Evolutionary conservation across 2,329 filamentous ascomycete genomes (phyloP).

Genomic region (Aspergillus neoniger): DNA sequence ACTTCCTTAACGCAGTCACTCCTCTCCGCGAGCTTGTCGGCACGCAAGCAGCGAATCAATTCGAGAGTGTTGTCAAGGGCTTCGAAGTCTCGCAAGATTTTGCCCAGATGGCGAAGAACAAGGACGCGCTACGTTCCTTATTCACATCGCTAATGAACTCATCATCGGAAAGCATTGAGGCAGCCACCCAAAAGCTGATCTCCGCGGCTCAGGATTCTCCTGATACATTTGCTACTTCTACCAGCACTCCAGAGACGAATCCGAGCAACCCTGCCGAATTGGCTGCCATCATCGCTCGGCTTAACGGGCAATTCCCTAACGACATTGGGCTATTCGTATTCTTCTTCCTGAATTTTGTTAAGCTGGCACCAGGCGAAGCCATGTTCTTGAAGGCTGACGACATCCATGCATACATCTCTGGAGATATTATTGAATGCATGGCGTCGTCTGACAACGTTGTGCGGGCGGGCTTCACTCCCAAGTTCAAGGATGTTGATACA

Average conservation of each 20-base stretch:
- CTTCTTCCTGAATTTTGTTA: conserved; percentile 97
- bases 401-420: conserved; percentile 80
- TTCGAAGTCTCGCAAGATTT: conserved; percentile 54
- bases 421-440: conserved; percentile 98
- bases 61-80: conserved; percentile 59
- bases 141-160: conserved; percentile 84
- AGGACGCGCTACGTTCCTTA: conserved; percentile 70
- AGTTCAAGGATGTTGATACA: conserved; percentile 94
- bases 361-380: conserved; percentile 82
- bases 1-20: conserved; percentile 72
- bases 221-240: conserved; percentile 67
- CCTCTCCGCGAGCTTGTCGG: conserved; percentile 69
- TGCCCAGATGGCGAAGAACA: conserved; percentile 62
- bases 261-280: conserved; percentile 59
- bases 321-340: conserved; percentile 94
- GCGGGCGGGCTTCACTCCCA: conserved; percentile 93
- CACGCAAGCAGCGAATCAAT: conserved; percentile 50
- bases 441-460: conserved; percentile 98
- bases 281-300: conserved; percentile 72
- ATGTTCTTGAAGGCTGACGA: conserved; percentile 96
- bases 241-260: conserved; percentile 36
- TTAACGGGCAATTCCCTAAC: conserved; percentile 80
- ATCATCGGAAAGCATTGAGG: conserved; percentile 64
- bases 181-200: conserved; percentile 69
- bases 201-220: conserved; percentile 68